Evolutionary conservation across 2,329 filamentous ascomycete genomes (phyloP), one percentile per base, ranked within the genome.

Genomic region (Trichothecium sympodiale): DNA sequence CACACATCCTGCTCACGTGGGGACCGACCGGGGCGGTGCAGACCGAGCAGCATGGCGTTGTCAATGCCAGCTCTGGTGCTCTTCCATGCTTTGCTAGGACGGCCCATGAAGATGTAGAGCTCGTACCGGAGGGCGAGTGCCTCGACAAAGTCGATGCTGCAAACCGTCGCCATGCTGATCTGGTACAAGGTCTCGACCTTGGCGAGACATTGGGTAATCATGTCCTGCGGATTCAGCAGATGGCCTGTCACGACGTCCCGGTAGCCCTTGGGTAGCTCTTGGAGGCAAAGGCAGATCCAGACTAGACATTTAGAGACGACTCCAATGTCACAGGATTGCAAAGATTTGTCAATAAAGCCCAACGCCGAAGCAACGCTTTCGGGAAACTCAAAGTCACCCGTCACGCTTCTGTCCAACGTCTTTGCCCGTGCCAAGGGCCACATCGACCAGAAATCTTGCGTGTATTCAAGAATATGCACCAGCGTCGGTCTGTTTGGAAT

Each of bases 51-150:
- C 40, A 74, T 60, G 6, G 63, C 62, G 39, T 67, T 64, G 44
- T 65, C 66, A 28, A 76, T 54, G 4, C 62, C 71, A 29, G 64
- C 60, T 10, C 71, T 62, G 29, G 60, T 59, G 8, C 61, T 50
- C 5, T 71, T 53, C 73, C 72, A 77, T 1, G 67, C 64, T 41
- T 65, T 61, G 26, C 68, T 63, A 9, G 73, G 70, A 29, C 67
- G 64, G 3, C 72, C 73, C 41, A 71, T 64, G 38, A 73, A 68
- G 35, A 71, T 54, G 41, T 70, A 67, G 41, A 68, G 62, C 45
- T 73, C 74, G 10, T 61, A 57, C 29, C 65, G 57, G 10, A 77
- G 47, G 33, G 66, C 53, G 29, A 69, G 56, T 34, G 64, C 67
- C 46, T 76, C 69, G 38, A 77, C 58, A 3, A 65, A 66, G 34